Conservation (phyloP, 2,329 filamentous ascomycete species). For the Diplocarpon rosae region DNA sequence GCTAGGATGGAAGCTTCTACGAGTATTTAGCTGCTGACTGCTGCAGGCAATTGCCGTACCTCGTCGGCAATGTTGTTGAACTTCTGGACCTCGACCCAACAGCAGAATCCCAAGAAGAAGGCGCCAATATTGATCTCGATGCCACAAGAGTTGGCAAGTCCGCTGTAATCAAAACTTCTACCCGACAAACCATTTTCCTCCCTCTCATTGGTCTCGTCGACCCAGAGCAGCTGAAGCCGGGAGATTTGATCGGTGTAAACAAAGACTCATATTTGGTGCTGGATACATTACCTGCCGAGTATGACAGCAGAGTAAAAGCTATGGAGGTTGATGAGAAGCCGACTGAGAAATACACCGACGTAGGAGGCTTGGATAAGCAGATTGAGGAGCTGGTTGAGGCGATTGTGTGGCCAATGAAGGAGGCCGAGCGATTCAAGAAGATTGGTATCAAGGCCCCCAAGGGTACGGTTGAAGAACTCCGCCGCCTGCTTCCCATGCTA, state of each 20-base stretch:
- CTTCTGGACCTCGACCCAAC: slow-evolving; percentile 93
- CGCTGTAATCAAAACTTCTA: slow-evolving; percentile 98
- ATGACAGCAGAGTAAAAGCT: slow-evolving; percentile 96
- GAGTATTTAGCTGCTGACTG: slow-evolving; percentile 8
- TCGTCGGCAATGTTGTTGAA: slow-evolving; percentile 97
- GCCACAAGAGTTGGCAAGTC: slow-evolving; percentile 95
- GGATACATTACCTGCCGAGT: slow-evolving; percentile 93
- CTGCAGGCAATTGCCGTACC: slow-evolving; percentile 83
- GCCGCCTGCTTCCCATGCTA: background rate
- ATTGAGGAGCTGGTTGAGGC: slow-evolving; percentile 98
- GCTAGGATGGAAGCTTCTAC: slow-evolving; percentile 16
- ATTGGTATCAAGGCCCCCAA: slow-evolving; percentile 99
- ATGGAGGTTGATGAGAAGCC: slow-evolving; percentile 99
- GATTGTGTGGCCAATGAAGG: slow-evolving; percentile 99
- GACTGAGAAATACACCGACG: slow-evolving; percentile 96
- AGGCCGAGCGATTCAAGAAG: slow-evolving; percentile 98
- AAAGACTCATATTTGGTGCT: slow-evolving; percentile 98
- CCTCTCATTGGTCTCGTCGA: slow-evolving; percentile 95
- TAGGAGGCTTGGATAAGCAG: slow-evolving; percentile 95
- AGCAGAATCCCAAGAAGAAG: slow-evolving; percentile 91
- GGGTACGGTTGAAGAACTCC: slow-evolving; percentile 45
- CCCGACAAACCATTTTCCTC: slow-evolving; percentile 95
- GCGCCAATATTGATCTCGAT: slow-evolving; percentile 96
- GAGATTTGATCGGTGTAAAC: slow-evolving; percentile 94
- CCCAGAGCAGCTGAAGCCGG: slow-evolving; percentile 87